Percentiles rank a stretch among this genome's conserved stretches.
These are phyloP conservation scores for Artemisia annua DNA, from an alignment of 129 eudicot species.

Conservation along the genomic window DNA sequence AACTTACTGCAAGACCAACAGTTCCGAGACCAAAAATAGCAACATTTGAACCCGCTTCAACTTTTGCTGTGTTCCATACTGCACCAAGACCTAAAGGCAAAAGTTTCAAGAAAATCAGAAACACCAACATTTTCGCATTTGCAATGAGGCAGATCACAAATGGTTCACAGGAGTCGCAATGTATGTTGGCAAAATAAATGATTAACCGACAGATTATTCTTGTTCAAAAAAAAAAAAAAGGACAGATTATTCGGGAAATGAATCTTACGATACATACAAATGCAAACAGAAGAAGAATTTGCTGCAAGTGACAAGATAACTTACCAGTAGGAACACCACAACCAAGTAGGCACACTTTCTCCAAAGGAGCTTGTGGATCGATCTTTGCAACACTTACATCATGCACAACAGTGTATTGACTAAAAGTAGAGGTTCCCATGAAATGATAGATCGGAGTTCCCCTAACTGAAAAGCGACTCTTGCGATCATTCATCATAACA, in stretches of 20 bases:
- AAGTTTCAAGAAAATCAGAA: neutral
- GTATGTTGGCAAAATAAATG: neutral
- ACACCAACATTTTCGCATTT: neutral
- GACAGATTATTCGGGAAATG: too few species aligned
- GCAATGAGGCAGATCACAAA: neutral
- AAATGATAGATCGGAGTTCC: constrained; percentile 97
- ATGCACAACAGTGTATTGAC: constrained; percentile 98
- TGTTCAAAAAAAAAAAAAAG: too few species aligned
- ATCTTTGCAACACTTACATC: constrained; percentile 36
- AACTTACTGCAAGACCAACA: constrained; percentile 90
- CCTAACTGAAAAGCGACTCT: constrained; percentile 89
- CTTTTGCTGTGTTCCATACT: constrained; percentile 93
- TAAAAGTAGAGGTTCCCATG: constrained; percentile 99
- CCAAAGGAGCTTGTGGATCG: constrained; percentile 31
- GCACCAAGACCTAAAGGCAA: constrained; percentile 77
- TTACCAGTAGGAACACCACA: constrained; percentile 87
- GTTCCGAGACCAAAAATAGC: constrained; percentile 90
- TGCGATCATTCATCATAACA: constrained; percentile 92
- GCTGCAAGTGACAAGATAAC: neutral
- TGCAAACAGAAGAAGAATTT: neutral
- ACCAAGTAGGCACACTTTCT: constrained; percentile 89
- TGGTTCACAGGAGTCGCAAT: neutral
- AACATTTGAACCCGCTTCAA: constrained; percentile 83
- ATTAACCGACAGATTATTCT: neutral
- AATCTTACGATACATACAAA: neutral